Percentiles rank a stretch among this genome's conserved stretches.
phyloP scores from a whole-genome alignment of 2,329 filamentous ascomycete species.

The Cryphonectria japonica region DNA sequence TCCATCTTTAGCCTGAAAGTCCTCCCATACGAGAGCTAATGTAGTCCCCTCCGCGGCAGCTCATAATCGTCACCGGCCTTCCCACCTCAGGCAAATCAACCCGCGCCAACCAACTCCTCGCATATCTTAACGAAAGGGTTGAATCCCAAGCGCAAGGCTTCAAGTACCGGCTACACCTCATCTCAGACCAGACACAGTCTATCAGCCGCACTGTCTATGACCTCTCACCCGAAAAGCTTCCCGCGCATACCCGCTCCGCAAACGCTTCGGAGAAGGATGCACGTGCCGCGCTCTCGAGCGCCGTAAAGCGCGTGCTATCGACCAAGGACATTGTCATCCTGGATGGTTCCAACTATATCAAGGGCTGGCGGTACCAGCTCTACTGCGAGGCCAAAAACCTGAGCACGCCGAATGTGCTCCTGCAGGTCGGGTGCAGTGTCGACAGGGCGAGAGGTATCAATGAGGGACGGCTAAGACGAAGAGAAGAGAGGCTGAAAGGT shows the following conservation, averaged over 20 bases:
- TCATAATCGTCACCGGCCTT: constrained; percentile 69
- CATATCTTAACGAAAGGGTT: constrained; percentile 65
- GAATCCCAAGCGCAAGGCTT: constrained; percentile 38
- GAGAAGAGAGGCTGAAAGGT: constrained; percentile 42
- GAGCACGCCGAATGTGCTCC: constrained; percentile 73
- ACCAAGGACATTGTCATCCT: constrained; percentile 77
- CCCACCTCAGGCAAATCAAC: constrained; percentile 72
- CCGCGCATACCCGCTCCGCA: constrained; percentile 67
- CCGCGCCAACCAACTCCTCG: constrained; percentile 67
- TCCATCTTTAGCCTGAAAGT: background rate
- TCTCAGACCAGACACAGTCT: constrained; percentile 73
- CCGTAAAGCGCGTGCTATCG: constrained; percentile 75
- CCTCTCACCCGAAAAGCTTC: constrained; percentile 55
- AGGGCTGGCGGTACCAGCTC: constrained; percentile 85
- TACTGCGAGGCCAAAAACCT: constrained; percentile 84
- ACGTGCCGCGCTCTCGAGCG: constrained; percentile 73
- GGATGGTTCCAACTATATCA: constrained; percentile 85
- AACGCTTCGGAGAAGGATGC: constrained; percentile 82
- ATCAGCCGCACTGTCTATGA: constrained; percentile 74
- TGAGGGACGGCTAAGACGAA: constrained; percentile 53
- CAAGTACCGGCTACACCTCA: constrained; percentile 70
- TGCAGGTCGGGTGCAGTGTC: constrained; percentile 64
- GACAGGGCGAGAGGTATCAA: constrained; percentile 64
- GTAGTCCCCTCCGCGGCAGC: constrained; percentile 44
- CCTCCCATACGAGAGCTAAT: constrained; percentile 2